A percentile compares a stretch with the other conserved stretches of the same genome.
phyloP scores from a whole-genome alignment of 2,329 filamentous ascomycete genomes.

The Thyridium curvatum region DNA sequence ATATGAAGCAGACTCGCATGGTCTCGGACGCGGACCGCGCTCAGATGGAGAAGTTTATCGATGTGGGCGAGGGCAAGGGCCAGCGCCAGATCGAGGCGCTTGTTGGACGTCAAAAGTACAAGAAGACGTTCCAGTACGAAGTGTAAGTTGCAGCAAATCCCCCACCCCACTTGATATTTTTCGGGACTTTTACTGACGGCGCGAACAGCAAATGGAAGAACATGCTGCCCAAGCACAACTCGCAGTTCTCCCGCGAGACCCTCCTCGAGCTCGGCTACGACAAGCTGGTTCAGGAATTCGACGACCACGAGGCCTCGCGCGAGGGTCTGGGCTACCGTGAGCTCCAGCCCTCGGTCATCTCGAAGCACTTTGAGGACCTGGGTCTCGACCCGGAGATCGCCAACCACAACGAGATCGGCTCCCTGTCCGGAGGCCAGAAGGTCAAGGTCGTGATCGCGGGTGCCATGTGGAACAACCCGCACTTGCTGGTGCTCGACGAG shows the following conservation, averaged over 20 bases:
- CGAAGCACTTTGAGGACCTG: constrained; percentile 96
- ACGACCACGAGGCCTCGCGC: constrained; percentile 97
- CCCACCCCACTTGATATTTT: not conserved
- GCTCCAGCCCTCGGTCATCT: constrained; percentile 87
- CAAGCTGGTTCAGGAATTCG: constrained; percentile 96
- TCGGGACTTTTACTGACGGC: constrained; percentile 9
- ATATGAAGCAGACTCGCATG: constrained; percentile 94
- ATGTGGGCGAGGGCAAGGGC: constrained; percentile 77
- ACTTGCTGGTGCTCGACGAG: constrained; percentile 94
- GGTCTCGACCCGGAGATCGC: constrained; percentile 96
- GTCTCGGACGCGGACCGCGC: constrained; percentile 77
- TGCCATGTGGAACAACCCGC: constrained; percentile 98
- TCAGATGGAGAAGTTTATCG: constrained; percentile 88
- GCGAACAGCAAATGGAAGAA: constrained; percentile 75
- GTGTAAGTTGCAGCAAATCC: constrained; percentile 47
- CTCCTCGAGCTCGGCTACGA: constrained; percentile 77
- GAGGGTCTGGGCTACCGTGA: constrained; percentile 95
- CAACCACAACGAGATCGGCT: constrained; percentile 97
- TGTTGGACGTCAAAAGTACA: constrained; percentile 96
- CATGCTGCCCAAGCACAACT: constrained; percentile 88
- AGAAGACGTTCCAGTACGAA: constrained; percentile 99
- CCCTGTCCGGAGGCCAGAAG: constrained; percentile 93
- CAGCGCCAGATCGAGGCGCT: constrained; percentile 74
- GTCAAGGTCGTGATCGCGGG: constrained; percentile 97
- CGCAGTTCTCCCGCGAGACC: constrained; percentile 87